Evolutionary conservation across 257 asterid species (phyloP).

Genomic region (Cynanchum wilfordii): DNA sequence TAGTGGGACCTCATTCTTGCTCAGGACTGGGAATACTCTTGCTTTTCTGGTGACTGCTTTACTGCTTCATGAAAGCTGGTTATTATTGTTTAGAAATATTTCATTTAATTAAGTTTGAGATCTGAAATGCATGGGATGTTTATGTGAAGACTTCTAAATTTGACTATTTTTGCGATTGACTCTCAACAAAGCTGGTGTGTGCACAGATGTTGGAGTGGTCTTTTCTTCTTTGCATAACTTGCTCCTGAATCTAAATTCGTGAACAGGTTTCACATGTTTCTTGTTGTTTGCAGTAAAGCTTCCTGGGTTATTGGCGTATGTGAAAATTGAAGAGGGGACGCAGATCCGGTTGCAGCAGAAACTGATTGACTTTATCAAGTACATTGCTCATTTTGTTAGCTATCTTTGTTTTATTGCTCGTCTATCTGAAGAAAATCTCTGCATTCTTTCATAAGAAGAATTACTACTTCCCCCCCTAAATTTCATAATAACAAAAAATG

Average conservation of each 20-base stretch:
- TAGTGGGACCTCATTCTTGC: background rate
- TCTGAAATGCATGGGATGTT: background rate
- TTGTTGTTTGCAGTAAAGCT: slow-evolving; percentile 69
- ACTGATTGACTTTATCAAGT: slow-evolving; percentile 83
- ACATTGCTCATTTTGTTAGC: slow-evolving; percentile 17
- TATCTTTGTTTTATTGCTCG: slow-evolving; percentile 11
- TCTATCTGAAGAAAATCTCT: background rate
- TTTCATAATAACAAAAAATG: background rate
- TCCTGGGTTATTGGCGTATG: slow-evolving; percentile 69
- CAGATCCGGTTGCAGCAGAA: slow-evolving; percentile 65
- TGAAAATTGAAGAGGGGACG: slow-evolving; percentile 77
- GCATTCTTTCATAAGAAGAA: background rate
- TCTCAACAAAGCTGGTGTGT: background rate
- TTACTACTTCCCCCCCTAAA: too few relatives aligned
- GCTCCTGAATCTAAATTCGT: background rate
- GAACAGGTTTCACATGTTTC: slow-evolving; percentile 13
- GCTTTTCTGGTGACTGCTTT: background rate
- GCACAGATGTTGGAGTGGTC: background rate
- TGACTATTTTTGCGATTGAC: background rate
- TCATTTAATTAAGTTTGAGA: background rate
- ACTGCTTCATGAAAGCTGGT: background rate
- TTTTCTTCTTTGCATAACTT: background rate
- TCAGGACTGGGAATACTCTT: background rate
- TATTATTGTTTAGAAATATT: background rate
- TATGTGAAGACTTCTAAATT: background rate